A percentile compares a stretch with the other conserved stretches of the same genome.
Evolutionary conservation across 441 rosid genomes (phyloP).

Genomic region (Viola pubescens): DNA sequence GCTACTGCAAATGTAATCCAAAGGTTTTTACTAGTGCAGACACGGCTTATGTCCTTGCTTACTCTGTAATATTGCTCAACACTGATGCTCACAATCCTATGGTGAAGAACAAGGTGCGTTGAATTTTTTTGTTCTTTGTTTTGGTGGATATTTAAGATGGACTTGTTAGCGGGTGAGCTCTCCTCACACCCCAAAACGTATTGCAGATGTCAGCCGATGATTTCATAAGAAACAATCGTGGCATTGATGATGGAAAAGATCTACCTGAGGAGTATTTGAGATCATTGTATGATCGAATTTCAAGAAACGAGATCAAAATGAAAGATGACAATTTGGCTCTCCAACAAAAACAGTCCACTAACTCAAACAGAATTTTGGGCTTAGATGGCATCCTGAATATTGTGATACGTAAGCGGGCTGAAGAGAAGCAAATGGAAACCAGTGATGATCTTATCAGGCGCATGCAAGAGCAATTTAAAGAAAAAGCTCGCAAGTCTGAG

Average conservation of each 20-base stretch:
- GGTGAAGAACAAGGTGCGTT: slow-evolving; percentile 93
- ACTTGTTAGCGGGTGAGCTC: slow-evolving; percentile 15
- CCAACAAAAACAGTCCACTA: slow-evolving; percentile 71
- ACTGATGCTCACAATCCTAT: slow-evolving; percentile 97
- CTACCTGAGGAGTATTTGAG: slow-evolving; percentile 81
- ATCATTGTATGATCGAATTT: slow-evolving; percentile 82
- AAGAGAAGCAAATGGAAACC: slow-evolving; percentile 65
- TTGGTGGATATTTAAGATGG: slow-evolving; percentile 19
- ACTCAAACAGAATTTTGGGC: slow-evolving; percentile 71
- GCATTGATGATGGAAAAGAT: slow-evolving; percentile 97
- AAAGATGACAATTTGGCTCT: slow-evolving; percentile 73
- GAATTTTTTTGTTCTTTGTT: slow-evolving; percentile 13
- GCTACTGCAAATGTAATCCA: slow-evolving; percentile 94
- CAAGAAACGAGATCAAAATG: slow-evolving; percentile 96
- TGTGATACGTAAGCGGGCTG: slow-evolving; percentile 85
- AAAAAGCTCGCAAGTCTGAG: slow-evolving; percentile 98
- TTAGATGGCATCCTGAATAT: slow-evolving; percentile 90
- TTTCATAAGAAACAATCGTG: slow-evolving; percentile 95
- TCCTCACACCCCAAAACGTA: slow-evolving; percentile 8
- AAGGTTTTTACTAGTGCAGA: slow-evolving; percentile 94
- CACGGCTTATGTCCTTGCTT: slow-evolving; percentile 97
- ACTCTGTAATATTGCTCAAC: slow-evolving; percentile 94
- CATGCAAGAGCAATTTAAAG: slow-evolving; percentile 97
- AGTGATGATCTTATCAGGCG: slow-evolving; percentile 93
- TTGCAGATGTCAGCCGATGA: slow-evolving; percentile 96